Base-by-base conservation (phyloP, 805 yeast genomes). In the Cyberlindnera subsufficiens region DNA sequence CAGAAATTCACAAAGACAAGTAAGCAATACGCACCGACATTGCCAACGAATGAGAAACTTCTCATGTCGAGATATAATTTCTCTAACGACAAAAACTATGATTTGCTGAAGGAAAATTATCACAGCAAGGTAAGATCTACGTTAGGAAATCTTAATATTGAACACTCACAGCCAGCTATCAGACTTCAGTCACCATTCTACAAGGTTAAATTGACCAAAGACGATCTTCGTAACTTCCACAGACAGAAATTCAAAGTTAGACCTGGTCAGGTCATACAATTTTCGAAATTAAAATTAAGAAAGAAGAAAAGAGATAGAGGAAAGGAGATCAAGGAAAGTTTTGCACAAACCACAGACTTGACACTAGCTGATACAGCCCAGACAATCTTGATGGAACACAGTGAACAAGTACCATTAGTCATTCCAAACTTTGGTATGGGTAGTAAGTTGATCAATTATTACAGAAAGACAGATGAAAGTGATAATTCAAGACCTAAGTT, bases 371-470 rank as follows among this genome's bases (percentile, higher is more conserved):
- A 93, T 58, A 75, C 87, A 3, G 89, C 88, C 0, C 78, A 80
- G 13, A 72, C 87, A 14, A 78, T 88, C 46, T 70, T 86, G 40
- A 69, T 89, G 71, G 99, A 93, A 59, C 93, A 91, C 59, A 77
- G 93, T 11, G 99, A 93, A 60, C 96, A 93, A 61, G 70, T 71
- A 40, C 99, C 99, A 1, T 65, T 80, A 36, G 83, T 86, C 1
- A 65, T 93, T 27, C 84, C 91, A 4, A 87, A 86, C 46, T 87
- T 84, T 61, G 99, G 99, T 45, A 93, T 93, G 99, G 95, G 96
- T 7, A 83, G 90, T 35, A 93, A 91, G 59, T 66, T 93, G 45
- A 86, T 93, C 53, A 93, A 93, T 58, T 93, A 93, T 60, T 93
- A 93, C 63, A 75, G 99, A 51, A 91, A 91, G 60, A 78, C 77